phyloP scores from a whole-genome alignment of 768 basidiomycete species.

The Lepiota venenata region DNA sequence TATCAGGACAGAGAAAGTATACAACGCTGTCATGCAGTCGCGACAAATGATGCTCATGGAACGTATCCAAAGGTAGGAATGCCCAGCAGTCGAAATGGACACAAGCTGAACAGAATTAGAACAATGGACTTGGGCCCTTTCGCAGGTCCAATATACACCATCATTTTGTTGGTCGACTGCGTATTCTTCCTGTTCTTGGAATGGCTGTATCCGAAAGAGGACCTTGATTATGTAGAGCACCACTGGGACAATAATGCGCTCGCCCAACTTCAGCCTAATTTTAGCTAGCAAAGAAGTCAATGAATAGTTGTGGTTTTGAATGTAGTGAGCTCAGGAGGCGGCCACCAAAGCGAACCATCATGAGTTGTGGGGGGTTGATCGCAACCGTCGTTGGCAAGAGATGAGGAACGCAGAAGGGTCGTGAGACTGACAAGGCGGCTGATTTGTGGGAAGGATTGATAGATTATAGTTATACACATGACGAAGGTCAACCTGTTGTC shows the following conservation, averaged over 20 bases:
- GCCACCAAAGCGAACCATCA: background rate
- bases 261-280: constrained; percentile 17
- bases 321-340: constrained; percentile 1
- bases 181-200: constrained; percentile 85
- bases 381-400: background rate
- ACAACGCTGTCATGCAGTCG: constrained; percentile 60
- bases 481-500: constrained; percentile 10
- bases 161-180: constrained; percentile 87
- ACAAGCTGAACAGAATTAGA: constrained; percentile 28
- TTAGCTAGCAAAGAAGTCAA: constrained; percentile 9
- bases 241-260: constrained; percentile 55
- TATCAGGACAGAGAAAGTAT: constrained; percentile 79
- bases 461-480: constrained; percentile 14
- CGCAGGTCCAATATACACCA: constrained; percentile 83
- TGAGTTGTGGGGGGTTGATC: background rate
- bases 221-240: constrained; percentile 69
- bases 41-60: constrained; percentile 71
- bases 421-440: background rate
- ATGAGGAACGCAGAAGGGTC: background rate
- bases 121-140: constrained; percentile 78
- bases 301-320: constrained; percentile 1
- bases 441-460: constrained; percentile 11
- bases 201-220: constrained; percentile 75
- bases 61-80: constrained; percentile 63
- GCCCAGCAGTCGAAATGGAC: background rate